Evolutionary conservation across 768 basidiomycete species (phyloP).

Genomic region (Leccinum disarticulatum): DNA sequence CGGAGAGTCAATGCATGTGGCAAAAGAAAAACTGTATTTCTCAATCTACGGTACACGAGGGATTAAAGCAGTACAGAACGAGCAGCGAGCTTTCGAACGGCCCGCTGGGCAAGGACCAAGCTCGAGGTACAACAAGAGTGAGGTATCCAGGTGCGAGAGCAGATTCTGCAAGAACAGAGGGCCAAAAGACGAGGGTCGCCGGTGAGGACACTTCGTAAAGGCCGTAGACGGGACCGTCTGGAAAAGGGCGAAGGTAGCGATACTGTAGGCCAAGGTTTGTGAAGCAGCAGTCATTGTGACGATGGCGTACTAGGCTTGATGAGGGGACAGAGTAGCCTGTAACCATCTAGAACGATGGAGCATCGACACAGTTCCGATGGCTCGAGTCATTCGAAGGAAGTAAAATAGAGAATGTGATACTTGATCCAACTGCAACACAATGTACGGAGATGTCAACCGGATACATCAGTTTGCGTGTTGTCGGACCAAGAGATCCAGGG

Average conservation of each 20-base stretch:
- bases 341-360: background rate
- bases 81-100: conserved; percentile 7
- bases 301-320: background rate
- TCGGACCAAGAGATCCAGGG: background rate
- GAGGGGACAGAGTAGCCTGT: background rate
- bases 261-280: background rate
- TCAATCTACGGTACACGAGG: conserved; percentile 34
- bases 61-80: conserved; percentile 22
- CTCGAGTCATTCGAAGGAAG: background rate
- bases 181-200: too few relatives aligned
- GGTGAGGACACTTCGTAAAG: background rate
- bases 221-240: background rate
- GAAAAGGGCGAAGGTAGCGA: background rate
- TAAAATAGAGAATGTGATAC: background rate
- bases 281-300: background rate
- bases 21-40: conserved; percentile 40
- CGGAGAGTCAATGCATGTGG: conserved; percentile 57
- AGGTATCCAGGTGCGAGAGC: background rate
- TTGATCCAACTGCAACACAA: background rate
- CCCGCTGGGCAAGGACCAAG: background rate
- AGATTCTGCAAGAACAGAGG: background rate
- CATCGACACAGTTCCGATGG: background rate
- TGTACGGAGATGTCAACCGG: background rate
- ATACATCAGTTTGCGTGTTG: background rate
- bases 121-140: background rate